Percentiles rank a stretch among this genome's conserved stretches.
Evolutionary conservation across 1,139 yeast species (phyloP).

Genomic region (Kodamaea alishanica): DNA sequence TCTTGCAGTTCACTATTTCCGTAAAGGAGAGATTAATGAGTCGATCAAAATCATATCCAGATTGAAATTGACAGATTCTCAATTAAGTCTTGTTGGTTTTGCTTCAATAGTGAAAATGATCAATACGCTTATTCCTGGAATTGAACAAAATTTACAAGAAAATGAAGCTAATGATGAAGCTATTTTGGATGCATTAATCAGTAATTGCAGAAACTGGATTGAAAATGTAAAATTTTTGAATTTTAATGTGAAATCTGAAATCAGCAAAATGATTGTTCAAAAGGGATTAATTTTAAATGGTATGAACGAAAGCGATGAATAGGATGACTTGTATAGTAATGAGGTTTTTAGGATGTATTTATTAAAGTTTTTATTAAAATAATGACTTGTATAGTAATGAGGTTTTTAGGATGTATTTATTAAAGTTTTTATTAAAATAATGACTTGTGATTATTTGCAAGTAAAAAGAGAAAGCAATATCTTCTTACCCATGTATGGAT

Average conservation of each 20-base stretch:
- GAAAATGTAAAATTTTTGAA: slow-evolving; percentile 20
- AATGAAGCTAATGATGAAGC: too few species aligned
- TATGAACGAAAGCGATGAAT: slow-evolving; percentile 13
- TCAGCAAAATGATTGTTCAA: slow-evolving; percentile 30
- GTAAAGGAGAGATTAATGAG: slow-evolving; percentile 17
- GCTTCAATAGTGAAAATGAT: slow-evolving; percentile 31
- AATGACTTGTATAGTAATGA: slow-evolving; percentile 6
- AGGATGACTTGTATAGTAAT: slow-evolving; percentile 14
- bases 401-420: too few species aligned
- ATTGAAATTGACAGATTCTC: slow-evolving; percentile 19
- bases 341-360: too few species aligned
- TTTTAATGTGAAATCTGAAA: slow-evolving; percentile 23
- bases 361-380: too few species aligned
- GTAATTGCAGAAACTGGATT: slow-evolving; percentile 25
- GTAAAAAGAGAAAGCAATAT: slow-evolving; percentile 16
- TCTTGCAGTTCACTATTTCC: slow-evolving; percentile 24
- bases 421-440: too few species aligned
- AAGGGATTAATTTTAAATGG: slow-evolving; percentile 38
- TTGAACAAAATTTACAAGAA: slow-evolving; percentile 18
- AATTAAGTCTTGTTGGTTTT: slow-evolving; percentile 25
- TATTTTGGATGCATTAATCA: slow-evolving; percentile 5
- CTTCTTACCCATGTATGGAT: slow-evolving; percentile 14
- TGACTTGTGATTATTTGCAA: too few species aligned
- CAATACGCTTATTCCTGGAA: slow-evolving; percentile 21
- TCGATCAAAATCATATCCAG: slow-evolving; percentile 25